Conservation (phyloP, 2,329 filamentous ascomycete species). For the Curvularia sp. region DNA sequence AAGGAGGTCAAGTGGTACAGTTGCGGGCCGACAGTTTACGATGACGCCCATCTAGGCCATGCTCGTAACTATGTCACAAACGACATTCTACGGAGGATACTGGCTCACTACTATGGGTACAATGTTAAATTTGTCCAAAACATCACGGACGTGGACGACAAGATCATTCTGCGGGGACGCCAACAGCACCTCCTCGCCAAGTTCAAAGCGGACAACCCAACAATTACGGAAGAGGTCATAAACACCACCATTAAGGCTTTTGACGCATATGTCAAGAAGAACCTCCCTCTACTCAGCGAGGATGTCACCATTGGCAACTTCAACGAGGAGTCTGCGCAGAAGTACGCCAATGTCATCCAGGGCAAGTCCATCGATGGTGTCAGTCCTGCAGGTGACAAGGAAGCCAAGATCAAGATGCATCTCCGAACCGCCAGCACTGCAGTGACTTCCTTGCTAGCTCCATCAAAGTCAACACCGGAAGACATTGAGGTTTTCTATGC, state of each 20-base stretch:
- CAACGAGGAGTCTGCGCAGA: conserved; percentile 56
- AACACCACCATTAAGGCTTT: conserved; percentile 61
- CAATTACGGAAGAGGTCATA: conserved; percentile 55
- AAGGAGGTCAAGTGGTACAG: conserved; percentile 83
- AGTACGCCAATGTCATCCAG: conserved; percentile 62
- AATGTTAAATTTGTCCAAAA: conserved; percentile 90
- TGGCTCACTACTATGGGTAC: conserved; percentile 83
- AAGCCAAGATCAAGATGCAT: conserved; percentile 92
- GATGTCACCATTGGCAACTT: conserved; percentile 57
- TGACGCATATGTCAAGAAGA: conserved; percentile 69
- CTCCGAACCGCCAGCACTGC: conserved; percentile 68
- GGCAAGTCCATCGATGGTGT: conserved; percentile 63
- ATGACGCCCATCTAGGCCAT: conserved; percentile 82
- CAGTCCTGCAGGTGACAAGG: conserved; percentile 70
- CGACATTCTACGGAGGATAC: conserved; percentile 83
- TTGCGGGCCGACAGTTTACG: conserved; percentile 87
- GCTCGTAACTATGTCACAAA: conserved; percentile 90
- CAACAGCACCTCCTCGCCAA: conserved; percentile 79
- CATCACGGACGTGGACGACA: conserved; percentile 69
- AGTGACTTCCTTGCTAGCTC: conserved; percentile 56
- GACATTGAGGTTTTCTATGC: conserved; percentile 59
- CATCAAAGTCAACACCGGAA: conserved; percentile 38
- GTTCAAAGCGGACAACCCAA: conserved; percentile 63
- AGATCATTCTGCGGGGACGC: conserved; percentile 71
- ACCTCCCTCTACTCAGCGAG: conserved; percentile 61